Conservation (phyloP, 139 green algal species). For the Closterium sp. region DNA sequence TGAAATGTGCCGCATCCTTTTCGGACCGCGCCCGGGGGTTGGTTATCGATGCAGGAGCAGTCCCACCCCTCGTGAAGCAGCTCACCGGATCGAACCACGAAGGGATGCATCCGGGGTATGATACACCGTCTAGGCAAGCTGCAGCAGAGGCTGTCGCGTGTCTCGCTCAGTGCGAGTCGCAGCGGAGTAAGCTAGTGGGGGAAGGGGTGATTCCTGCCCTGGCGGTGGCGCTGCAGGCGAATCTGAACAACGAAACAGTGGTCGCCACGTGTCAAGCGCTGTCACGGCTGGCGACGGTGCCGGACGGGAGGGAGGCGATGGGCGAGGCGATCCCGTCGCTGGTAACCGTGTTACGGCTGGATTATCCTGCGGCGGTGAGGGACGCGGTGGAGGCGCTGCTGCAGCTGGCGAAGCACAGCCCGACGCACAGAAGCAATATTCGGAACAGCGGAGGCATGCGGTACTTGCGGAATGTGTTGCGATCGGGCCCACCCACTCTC, state of each 20-base stretch:
- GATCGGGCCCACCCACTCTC: background rate
- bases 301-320: constrained; percentile 3
- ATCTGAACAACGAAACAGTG: background rate
- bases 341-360: constrained; percentile 5
- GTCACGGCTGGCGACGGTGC: background rate
- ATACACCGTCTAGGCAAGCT: background rate
- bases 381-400: constrained; percentile 6
- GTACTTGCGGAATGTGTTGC: constrained; percentile 2
- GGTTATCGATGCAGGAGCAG: background rate
- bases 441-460: constrained; percentile 5
- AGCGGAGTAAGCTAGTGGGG: background rate
- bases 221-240: background rate
- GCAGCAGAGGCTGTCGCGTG: background rate
- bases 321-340: background rate
- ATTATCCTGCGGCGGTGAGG: background rate
- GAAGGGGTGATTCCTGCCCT: background rate
- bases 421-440: background rate
- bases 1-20: background rate
- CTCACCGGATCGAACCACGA: background rate
- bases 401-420: background rate
- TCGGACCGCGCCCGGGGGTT: background rate
- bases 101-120: background rate
- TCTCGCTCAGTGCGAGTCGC: background rate
- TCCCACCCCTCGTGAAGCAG: background rate
- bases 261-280: background rate